Conservation (phyloP, 2,329 filamentous ascomycete species). For the Penicillium expansum region DNA sequence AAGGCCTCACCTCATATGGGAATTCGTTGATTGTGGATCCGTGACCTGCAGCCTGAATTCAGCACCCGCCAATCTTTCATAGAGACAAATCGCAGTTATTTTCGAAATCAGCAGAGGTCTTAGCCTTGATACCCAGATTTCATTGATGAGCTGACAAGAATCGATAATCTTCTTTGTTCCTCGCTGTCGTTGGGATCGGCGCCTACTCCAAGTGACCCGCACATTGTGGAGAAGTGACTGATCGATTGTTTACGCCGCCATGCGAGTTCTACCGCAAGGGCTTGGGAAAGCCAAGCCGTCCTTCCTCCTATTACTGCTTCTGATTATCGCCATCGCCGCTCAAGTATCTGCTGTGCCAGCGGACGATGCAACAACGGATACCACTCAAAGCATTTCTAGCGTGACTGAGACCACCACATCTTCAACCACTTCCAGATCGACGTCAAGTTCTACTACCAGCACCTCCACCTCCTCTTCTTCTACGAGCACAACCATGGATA, state of each 20-base stretch:
- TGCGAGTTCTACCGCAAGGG: constrained; percentile 19
- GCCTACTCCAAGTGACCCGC: constrained; percentile 21
- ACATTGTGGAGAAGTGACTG: constrained; percentile 21
- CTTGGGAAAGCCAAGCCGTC: constrained; percentile 14
- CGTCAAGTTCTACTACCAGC: constrained; percentile 12
- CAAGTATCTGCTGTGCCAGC: constrained; percentile 20
- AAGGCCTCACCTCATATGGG: constrained; percentile 1
- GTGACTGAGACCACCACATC: constrained; percentile 20
- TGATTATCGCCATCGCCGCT: constrained; percentile 16
- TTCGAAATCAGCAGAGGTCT: neutral
- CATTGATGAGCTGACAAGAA: neutral
- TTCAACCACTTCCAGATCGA: constrained; percentile 14
- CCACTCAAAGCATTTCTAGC: constrained; percentile 22
- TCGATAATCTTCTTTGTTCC: constrained; percentile 7
- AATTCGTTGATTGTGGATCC: constrained; percentile 3
- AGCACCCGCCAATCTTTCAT: constrained; percentile 5
- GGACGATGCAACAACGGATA: constrained; percentile 18
- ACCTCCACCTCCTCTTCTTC: constrained; percentile 16
- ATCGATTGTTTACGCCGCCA: constrained; percentile 21
- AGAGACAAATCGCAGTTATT: neutral
- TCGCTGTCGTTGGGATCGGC: constrained; percentile 16
- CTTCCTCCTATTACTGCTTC: constrained; percentile 15
- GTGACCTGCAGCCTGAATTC: constrained; percentile 7
- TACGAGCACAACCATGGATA: constrained; percentile 17
- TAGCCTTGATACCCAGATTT: neutral